Conservation (phyloP, 2,329 filamentous ascomycete species). For the Cordyceps cicadae region DNA sequence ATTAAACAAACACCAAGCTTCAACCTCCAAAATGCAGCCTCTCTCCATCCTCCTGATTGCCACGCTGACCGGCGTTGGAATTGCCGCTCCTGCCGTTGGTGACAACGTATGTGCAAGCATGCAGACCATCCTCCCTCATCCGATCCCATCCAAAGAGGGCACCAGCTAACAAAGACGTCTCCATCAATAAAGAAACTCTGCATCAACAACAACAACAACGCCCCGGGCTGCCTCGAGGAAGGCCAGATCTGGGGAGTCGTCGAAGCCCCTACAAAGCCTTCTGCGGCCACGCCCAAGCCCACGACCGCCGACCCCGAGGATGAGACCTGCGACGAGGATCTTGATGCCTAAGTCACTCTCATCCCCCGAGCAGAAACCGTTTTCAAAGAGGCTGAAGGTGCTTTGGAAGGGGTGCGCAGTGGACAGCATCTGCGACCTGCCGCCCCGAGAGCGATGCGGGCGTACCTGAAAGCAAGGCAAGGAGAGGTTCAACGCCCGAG, state of each 20-base stretch:
- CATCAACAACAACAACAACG: too few species aligned
- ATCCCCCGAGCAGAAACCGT: too few species aligned
- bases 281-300: not conserved
- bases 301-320: not conserved
- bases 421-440: too few species aligned
- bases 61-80: not conserved
- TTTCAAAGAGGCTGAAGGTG: too few species aligned
- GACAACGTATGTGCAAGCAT: not conserved
- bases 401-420: too few species aligned
- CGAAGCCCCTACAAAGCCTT: too few species aligned
- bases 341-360: too few species aligned
- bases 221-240: not conserved
- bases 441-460: too few species aligned
- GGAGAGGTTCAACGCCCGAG: too few species aligned
- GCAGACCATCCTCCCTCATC: not conserved
- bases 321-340: too few species aligned
- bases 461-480: too few species aligned
- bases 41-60: not conserved
- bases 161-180: not conserved
- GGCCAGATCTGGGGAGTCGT: not conserved
- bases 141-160: not conserved
- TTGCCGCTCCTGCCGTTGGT: not conserved
- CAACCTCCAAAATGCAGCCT: not conserved
- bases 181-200: not conserved
- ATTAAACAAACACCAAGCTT: not conserved